phyloP scores from a whole-genome alignment of 768 basidiomycete species.

The Mycena maculata region DNA sequence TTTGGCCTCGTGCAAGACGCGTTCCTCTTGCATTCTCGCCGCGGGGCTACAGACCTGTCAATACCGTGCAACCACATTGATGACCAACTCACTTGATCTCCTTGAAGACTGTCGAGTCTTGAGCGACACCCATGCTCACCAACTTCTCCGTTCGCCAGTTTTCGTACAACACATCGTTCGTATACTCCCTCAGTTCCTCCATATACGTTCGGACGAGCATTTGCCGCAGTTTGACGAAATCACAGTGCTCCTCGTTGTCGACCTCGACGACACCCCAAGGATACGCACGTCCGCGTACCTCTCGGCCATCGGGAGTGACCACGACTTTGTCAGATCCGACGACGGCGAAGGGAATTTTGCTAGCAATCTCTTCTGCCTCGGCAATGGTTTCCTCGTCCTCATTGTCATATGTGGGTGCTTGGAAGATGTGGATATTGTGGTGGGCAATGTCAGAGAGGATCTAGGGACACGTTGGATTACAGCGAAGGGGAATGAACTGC shows the following conservation, averaged over 20 bases:
- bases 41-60: slow-evolving; percentile 76
- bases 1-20: slow-evolving; percentile 95
- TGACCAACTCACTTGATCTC: slow-evolving; percentile 89
- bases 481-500: slow-evolving; percentile 7
- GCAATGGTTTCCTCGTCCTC: slow-evolving; percentile 99
- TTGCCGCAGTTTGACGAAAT: slow-evolving; percentile 99
- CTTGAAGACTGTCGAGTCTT: slow-evolving; percentile 98
- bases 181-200: slow-evolving; percentile 98
- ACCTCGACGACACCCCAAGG: slow-evolving; percentile 99
- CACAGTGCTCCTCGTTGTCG: slow-evolving; percentile 99
- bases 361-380: slow-evolving; percentile 96
- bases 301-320: slow-evolving; percentile 84
- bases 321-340: slow-evolving; percentile 94
- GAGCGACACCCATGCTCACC: slow-evolving; percentile 96
- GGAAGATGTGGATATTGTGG: slow-evolving; percentile 98
- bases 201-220: slow-evolving; percentile 99
- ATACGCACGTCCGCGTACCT: slow-evolving; percentile 94
- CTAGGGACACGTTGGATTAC: slow-evolving; percentile 51
- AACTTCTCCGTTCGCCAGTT: slow-evolving; percentile 98
- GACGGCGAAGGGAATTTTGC: slow-evolving; percentile 98
- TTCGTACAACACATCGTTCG: slow-evolving; percentile 96
- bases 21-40: slow-evolving; percentile 95
- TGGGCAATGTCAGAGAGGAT: slow-evolving; percentile 93
- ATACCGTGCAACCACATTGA: slow-evolving; percentile 22
- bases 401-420: slow-evolving; percentile 96